Evolutionary conservation across 768 basidiomycete genomes (phyloP).

Genomic region (Trametes cubensis): DNA sequence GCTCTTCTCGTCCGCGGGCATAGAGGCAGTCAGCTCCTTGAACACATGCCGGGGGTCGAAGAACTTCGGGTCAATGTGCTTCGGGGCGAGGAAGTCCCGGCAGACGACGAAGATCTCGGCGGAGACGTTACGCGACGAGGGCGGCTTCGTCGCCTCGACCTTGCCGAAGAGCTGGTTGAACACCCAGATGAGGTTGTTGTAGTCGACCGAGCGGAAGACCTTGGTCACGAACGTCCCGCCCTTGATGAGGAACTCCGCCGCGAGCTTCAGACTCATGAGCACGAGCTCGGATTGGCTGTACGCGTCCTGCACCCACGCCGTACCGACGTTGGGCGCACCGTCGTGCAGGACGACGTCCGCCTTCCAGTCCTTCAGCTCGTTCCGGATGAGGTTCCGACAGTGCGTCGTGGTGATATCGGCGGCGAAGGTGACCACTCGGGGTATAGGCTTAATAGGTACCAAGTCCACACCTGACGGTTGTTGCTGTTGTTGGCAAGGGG

Average conservation of each 20-base stretch:
- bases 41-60: conserved; percentile 97
- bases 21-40: conserved; percentile 73
- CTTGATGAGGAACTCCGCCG: conserved; percentile 90
- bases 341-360: conserved; percentile 98
- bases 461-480: conserved; percentile 79
- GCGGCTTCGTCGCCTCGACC: conserved; percentile 98
- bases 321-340: conserved; percentile 99
- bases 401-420: conserved; percentile 92
- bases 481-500: conserved; percentile 23
- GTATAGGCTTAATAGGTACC: conserved; percentile 95
- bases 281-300: conserved; percentile 97
- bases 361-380: conserved; percentile 97
- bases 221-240: conserved; percentile 97
- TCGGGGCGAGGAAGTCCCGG: conserved; percentile 91
- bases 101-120: conserved; percentile 99
- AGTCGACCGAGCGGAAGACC: conserved; percentile 97
- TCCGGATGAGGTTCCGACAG: conserved; percentile 84
- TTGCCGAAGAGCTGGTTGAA: conserved; percentile 94
- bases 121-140: conserved; percentile 97
- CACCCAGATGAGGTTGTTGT: conserved; percentile 98
- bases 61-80: conserved; percentile 96
- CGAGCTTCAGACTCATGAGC: conserved; percentile 91
- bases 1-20: conserved; percentile 49
- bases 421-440: conserved; percentile 87
- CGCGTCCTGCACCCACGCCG: conserved; percentile 98